A percentile compares a stretch with the other conserved stretches of the same genome.
phyloP scores from a whole-genome alignment of 768 basidiomycete genomes.

The Trametes cinnabarina region DNA sequence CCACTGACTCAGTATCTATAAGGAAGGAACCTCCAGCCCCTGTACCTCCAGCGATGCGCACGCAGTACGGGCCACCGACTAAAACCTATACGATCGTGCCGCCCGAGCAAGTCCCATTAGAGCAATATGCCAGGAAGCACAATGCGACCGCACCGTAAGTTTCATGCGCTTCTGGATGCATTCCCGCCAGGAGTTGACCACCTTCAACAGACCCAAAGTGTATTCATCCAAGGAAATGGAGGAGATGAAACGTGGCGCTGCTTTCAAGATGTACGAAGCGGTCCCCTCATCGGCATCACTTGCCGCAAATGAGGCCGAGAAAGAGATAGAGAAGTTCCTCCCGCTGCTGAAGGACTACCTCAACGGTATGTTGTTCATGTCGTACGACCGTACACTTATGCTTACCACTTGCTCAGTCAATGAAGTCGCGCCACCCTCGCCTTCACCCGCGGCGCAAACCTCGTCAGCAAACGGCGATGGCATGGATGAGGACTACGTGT shows the following conservation, averaged over 20 bases:
- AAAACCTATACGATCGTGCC: slow-evolving; percentile 26
- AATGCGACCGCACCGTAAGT: slow-evolving; percentile 29
- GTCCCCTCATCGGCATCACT: slow-evolving; percentile 36
- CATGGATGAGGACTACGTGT: slow-evolving; percentile 66
- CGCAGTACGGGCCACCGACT: slow-evolving; percentile 7
- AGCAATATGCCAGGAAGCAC: slow-evolving; percentile 1
- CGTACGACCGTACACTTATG: neutral
- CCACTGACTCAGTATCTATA: neutral
- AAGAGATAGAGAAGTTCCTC: slow-evolving; percentile 74
- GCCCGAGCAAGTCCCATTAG: slow-evolving; percentile 5
- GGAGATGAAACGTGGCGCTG: slow-evolving; percentile 33
- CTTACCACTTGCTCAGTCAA: slow-evolving; percentile 31
- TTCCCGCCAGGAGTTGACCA: neutral
- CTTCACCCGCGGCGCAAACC: neutral
- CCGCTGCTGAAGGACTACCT: slow-evolving; percentile 77
- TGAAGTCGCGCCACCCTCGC: slow-evolving; percentile 24
- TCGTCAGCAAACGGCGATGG: neutral
- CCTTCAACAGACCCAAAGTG: slow-evolving; percentile 49
- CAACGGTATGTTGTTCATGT: slow-evolving; percentile 44
- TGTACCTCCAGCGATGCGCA: neutral
- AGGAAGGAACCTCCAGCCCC: neutral
- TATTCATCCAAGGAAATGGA: slow-evolving; percentile 50
- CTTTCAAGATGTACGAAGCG: slow-evolving; percentile 70
- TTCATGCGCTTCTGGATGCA: neutral
- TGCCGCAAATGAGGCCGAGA: slow-evolving; percentile 34